A percentile compares a stretch with the other conserved stretches of the same genome.
These are phyloP conservation scores for Juncus inflexus DNA, from an alignment of 176 grass and related monocot genomes.

Conservation along the genomic window DNA sequence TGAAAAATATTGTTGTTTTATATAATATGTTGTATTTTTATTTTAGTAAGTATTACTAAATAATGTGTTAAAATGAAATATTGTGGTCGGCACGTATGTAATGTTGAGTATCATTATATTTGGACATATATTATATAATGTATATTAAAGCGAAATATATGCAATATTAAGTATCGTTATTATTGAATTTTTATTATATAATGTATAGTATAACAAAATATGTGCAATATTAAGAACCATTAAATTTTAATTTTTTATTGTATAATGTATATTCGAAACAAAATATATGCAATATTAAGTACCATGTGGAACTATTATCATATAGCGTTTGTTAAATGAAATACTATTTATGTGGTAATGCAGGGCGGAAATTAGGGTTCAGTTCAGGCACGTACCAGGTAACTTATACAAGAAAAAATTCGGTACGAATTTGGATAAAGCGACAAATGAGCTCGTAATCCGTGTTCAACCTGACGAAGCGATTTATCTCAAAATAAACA, in stretches of 20 bases:
- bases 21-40: too few relatives aligned
- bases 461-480: slow-evolving; percentile 91
- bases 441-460: slow-evolving; percentile 80
- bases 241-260: too few relatives aligned
- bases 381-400: slow-evolving; percentile 85
- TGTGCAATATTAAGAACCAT: too few relatives aligned
- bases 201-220: too few relatives aligned
- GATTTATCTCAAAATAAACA: slow-evolving; percentile 98
- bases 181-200: too few relatives aligned
- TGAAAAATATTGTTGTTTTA: too few relatives aligned
- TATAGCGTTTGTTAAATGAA: not conserved
- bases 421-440: slow-evolving; percentile 55
- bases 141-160: not conserved
- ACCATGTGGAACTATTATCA: not conserved
- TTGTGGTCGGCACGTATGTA: too few relatives aligned
- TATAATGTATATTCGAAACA: not conserved
- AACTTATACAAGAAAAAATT: slow-evolving; percentile 62
- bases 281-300: not conserved
- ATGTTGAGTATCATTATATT: too few relatives aligned
- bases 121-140: not conserved
- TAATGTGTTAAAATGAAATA: not conserved
- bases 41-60: too few relatives aligned
- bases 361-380: slow-evolving; percentile 94
- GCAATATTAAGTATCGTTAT: too few relatives aligned
- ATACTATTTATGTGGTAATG: not conserved